Percentiles rank a stretch among this genome's conserved stretches.
Evolutionary conservation across 176 grass and related monocot species (phyloP).

Genomic region (Lolium multiflorum): DNA sequence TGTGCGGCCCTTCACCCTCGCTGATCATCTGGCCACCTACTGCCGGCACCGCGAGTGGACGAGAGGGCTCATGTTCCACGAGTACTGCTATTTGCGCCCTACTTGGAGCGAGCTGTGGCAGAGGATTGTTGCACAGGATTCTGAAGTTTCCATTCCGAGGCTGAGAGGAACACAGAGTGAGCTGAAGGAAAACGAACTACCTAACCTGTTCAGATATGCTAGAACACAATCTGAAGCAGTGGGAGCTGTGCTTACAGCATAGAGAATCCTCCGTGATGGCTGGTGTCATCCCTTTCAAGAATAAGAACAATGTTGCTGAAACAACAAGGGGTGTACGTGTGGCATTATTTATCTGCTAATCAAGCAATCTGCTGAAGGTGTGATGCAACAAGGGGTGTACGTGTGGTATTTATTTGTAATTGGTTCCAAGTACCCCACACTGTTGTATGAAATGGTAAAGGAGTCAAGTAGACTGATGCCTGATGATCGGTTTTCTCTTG

Average conservation of each 20-base stretch:
- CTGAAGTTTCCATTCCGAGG: background rate
- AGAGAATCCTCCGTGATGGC: background rate
- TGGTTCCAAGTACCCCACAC: too few species aligned
- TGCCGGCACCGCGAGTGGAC: slow-evolving; percentile 14
- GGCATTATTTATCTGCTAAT: too few species aligned
- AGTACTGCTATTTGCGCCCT: background rate
- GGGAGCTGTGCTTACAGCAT: background rate
- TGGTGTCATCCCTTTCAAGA: background rate
- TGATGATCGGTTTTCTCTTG: too few species aligned
- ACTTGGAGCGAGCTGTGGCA: background rate
- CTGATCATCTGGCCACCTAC: slow-evolving; percentile 2
- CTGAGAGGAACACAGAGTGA: background rate
- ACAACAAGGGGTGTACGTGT: too few species aligned
- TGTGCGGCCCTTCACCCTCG: background rate
- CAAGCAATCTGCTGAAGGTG: too few species aligned
- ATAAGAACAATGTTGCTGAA: too few species aligned
- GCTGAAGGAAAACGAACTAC: background rate
- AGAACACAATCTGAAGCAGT: background rate
- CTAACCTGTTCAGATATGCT: background rate
- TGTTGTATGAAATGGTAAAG: too few species aligned
- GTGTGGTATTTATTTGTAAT: too few species aligned
- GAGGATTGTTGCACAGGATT: background rate
- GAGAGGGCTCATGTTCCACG: slow-evolving; percentile 21
- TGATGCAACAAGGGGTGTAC: too few species aligned
- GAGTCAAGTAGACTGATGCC: too few species aligned